These are phyloP conservation scores for Russula griseocarnosa DNA, from an alignment of 768 basidiomycete species.

Conservation along the genomic window DNA sequence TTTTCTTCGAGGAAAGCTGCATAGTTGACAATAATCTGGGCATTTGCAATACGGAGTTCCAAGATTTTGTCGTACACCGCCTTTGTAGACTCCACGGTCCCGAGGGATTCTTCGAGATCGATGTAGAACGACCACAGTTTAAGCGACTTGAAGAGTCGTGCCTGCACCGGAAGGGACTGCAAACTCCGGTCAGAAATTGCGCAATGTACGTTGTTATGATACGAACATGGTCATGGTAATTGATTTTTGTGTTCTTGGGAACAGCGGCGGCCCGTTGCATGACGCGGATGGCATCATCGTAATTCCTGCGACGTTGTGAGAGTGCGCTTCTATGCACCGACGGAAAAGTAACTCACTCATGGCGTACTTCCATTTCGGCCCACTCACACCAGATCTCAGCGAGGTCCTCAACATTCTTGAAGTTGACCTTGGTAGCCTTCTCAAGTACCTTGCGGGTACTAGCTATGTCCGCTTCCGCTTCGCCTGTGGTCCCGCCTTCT, in stretches of 20 bases:
- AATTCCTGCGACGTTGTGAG: conserved; percentile 59
- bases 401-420: conserved; percentile 93
- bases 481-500: conserved; percentile 78
- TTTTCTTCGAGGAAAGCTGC: conserved; percentile 97
- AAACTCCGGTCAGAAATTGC: background rate
- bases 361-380: conserved; percentile 96
- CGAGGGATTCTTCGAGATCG: conserved; percentile 95
- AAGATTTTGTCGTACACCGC: conserved; percentile 94
- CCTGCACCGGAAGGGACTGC: conserved; percentile 79
- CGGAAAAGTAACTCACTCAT: conserved; percentile 61
- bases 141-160: conserved; percentile 91
- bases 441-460: conserved; percentile 91
- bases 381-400: conserved; percentile 99
- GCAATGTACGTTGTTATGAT: conserved; percentile 23
- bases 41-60: conserved; percentile 95
- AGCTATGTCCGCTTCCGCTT: conserved; percentile 77
- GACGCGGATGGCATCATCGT: conserved; percentile 89
- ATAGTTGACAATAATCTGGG: conserved; percentile 96
- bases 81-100: conserved; percentile 87
- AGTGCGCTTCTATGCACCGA: conserved; percentile 24
- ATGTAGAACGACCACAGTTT: conserved; percentile 99
- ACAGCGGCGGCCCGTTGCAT: conserved; percentile 95
- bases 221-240: conserved; percentile 91
- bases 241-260: conserved; percentile 86
- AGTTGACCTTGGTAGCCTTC: conserved; percentile 87